phyloP scores from a whole-genome alignment of 768 basidiomycete genomes.

The Kwoniella bestiolae region DNA sequence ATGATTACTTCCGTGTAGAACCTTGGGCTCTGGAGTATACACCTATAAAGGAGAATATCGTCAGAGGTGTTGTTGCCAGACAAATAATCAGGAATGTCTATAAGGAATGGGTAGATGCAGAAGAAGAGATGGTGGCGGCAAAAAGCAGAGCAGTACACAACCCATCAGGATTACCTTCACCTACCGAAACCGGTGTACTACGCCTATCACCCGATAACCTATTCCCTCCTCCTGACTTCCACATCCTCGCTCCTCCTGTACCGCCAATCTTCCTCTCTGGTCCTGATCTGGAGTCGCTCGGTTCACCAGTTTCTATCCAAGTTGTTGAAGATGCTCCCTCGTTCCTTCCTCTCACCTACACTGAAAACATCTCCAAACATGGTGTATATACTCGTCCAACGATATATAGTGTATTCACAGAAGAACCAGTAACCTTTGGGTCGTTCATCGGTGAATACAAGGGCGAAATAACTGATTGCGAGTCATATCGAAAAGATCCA shows the following conservation, averaged over 20 bases:
- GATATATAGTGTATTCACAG: conserved; percentile 69
- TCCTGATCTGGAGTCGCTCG: conserved; percentile 29
- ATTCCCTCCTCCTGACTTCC: conserved; percentile 41
- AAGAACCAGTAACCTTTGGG: conserved; percentile 64
- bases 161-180: conserved; percentile 47
- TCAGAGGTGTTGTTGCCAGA: conserved; percentile 32
- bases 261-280: conserved; percentile 46
- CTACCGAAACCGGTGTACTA: conserved; percentile 45
- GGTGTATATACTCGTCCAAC: conserved; percentile 52
- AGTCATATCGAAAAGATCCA: conserved; percentile 74
- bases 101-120: conserved; percentile 48
- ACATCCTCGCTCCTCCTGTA: conserved; percentile 49
- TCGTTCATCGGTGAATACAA: conserved; percentile 69
- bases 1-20: conserved; percentile 42
- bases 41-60: conserved; percentile 45
- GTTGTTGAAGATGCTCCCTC: conserved; percentile 34
- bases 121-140: conserved; percentile 31
- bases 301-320: conserved; percentile 28
- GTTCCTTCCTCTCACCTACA: conserved; percentile 47
- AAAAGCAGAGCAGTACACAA: conserved; percentile 27
- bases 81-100: conserved; percentile 39
- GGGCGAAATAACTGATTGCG: conserved; percentile 69
- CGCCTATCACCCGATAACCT: conserved; percentile 37
- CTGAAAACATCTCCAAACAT: conserved; percentile 26
- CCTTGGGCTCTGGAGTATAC: conserved; percentile 53